Evolutionary conservation across 2,329 filamentous ascomycete genomes (phyloP).

Genomic region (Endocalyx cinctus): DNA sequence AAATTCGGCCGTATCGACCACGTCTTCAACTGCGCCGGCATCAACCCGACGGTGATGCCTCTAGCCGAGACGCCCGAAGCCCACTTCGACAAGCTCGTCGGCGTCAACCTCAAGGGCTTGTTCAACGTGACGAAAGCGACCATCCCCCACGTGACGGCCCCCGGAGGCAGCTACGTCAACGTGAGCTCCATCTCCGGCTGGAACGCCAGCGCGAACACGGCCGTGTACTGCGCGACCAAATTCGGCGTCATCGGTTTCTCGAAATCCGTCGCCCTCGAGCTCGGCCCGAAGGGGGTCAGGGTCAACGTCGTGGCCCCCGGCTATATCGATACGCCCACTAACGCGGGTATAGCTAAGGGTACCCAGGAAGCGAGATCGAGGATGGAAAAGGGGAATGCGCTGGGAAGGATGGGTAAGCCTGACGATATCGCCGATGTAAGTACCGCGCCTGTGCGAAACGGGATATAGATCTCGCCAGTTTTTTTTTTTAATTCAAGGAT

Average conservation of each 20-base stretch:
- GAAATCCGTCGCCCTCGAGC: conserved; percentile 32
- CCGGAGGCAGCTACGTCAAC: conserved; percentile 29
- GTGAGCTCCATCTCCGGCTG: conserved; percentile 27
- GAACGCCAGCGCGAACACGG: conserved; percentile 12
- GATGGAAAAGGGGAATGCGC: conserved; percentile 10
- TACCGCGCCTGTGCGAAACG: conserved; percentile 23
- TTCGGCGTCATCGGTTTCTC: conserved; percentile 34
- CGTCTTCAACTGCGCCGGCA: conserved; percentile 36
- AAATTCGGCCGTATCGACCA: conserved; percentile 23
- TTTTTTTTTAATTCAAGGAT: no score
- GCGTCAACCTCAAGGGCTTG: conserved; percentile 37
- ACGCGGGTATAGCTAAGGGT: conserved; percentile 40
- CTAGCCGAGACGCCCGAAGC: conserved; percentile 36
- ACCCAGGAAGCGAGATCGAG: conserved; percentile 29
- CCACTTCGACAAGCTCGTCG: conserved; percentile 40
- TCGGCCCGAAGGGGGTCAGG: conserved; percentile 30
- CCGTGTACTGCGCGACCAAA: conserved; percentile 30
- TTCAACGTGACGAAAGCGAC: conserved; percentile 37
- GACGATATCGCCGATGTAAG: conserved; percentile 24
- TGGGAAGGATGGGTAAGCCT: conserved; percentile 13
- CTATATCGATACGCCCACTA: conserved; percentile 17
- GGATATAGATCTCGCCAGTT: no score
- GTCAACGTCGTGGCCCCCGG: conserved; percentile 25
- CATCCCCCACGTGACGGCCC: conserved; percentile 28
- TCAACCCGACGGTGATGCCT: conserved; percentile 37